Percentiles rank a stretch among this genome's conserved stretches.
Evolutionary conservation across 768 basidiomycete species (phyloP).

Genomic region (Trametes cubensis): DNA sequence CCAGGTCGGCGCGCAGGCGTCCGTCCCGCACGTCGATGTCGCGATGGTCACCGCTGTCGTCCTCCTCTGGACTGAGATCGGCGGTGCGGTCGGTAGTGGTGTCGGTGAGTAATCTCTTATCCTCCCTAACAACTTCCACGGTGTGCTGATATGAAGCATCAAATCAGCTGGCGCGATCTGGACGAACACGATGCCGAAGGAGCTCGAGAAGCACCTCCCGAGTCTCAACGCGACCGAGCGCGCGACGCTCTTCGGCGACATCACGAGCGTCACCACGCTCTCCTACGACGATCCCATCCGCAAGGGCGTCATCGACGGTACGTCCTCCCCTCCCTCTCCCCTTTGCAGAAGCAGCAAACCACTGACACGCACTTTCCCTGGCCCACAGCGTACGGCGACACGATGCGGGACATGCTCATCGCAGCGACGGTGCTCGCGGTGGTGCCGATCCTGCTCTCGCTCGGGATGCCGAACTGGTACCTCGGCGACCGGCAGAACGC

Average conservation of each 20-base stretch:
- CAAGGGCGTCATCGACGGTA: slow-evolving; percentile 38
- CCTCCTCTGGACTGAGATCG: slow-evolving; percentile 52
- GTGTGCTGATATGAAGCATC: slow-evolving; percentile 31
- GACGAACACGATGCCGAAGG: slow-evolving; percentile 65
- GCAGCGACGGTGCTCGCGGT: slow-evolving; percentile 48
- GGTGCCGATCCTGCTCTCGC: slow-evolving; percentile 58
- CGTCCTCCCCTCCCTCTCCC: slow-evolving; percentile 32
- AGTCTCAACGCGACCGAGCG: slow-evolving; percentile 46
- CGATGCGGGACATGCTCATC: slow-evolving; percentile 32
- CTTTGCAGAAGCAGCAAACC: not conserved
- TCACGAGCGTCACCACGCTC: slow-evolving; percentile 51
- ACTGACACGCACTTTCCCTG: not conserved
- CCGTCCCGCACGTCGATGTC: slow-evolving; percentile 45
- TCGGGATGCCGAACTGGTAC: slow-evolving; percentile 65
- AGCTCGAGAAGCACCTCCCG: slow-evolving; percentile 59
- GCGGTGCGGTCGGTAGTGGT: slow-evolving; percentile 48
- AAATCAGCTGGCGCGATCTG: slow-evolving; percentile 60
- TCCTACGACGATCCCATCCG: slow-evolving; percentile 60
- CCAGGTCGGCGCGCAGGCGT: slow-evolving; percentile 49
- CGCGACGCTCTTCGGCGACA: slow-evolving; percentile 55
- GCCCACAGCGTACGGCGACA: slow-evolving; percentile 33
- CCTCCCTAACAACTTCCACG: no score
- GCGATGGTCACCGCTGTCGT: slow-evolving; percentile 51
- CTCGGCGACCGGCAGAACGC: slow-evolving; percentile 75
- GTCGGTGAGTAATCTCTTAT: slow-evolving; percentile 36